Base-by-base conservation (phyloP, 75 land plant genomes). In the Cunninghamia lanceolata region DNA sequence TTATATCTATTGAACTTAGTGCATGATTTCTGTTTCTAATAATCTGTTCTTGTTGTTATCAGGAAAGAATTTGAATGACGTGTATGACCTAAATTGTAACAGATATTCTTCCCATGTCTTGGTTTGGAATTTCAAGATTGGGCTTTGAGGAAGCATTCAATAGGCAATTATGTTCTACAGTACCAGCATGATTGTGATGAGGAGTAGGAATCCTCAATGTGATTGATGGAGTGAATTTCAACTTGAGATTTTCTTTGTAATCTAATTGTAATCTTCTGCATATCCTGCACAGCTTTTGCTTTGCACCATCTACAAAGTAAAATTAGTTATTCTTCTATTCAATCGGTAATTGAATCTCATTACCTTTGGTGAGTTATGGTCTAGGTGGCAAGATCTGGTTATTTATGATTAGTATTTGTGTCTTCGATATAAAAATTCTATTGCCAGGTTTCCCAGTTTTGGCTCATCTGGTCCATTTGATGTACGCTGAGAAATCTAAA, bases 151-250 rank as follows among this genome's bases (percentile, higher is more conserved):
- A 73, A 73, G 36, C 75, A 73, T 13, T 1, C 15, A 73, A 73
- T 3, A 73, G 34, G 75, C 15, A 73, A 34, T 14, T 34, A 34
- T 34, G 13, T 73, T 73, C 75, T 73, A 73, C 75, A 13, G 34
- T 73, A 32, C 75, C 34, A 73, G 36, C 75, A 73, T 73, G 75
- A 73, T 34, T 73, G 34, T 73, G 75, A 14, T 73, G 75, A 73
- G 9, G 75, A 30, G 15, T 73, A 30, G 36, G 75, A 73, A 73
- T 25, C 38, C 75, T 73, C 4, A 13, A 34, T 34, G 16, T 73
- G 75, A 73, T 73, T 73, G 75, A 11, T 73, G 1, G 35, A 32
- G 7, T 25, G 75, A 73, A 10, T 73, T 73, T 73, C 36, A 14
- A 73, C 15, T 73, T 14, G 16, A 73, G 13, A 34, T 73, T 34